Conservation (phyloP, 306 rosid species). For the Rosa rugosa region DNA sequence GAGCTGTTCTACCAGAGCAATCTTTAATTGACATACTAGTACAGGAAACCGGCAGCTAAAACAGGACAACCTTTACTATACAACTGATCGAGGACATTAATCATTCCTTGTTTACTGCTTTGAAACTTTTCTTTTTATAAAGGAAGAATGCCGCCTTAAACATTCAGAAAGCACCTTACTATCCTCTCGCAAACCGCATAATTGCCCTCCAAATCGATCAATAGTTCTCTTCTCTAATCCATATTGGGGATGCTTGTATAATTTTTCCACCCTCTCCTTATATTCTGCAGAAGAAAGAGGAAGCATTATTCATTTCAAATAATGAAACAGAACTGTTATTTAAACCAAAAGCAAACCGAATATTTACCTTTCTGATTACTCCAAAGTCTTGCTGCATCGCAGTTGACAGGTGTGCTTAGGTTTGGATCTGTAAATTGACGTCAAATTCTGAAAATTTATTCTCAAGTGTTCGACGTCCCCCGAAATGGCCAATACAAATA, state of each 20-base stretch:
- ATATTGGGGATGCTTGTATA: neutral
- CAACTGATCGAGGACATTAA: neutral
- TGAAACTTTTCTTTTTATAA: neutral
- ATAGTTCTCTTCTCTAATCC: neutral
- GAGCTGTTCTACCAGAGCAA: neutral
- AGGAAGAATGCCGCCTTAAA: too few species aligned
- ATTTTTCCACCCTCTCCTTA: neutral
- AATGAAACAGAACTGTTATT: neutral
- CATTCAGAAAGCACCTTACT: neutral
- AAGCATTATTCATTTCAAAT: neutral
- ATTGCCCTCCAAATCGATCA: neutral
- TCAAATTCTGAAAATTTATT: neutral
- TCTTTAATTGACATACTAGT: too few species aligned
- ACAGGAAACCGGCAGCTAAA: neutral
- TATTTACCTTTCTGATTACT: neutral
- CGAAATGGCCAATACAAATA: neutral
- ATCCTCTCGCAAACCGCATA: neutral
- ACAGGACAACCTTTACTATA: neutral
- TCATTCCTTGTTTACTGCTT: neutral
- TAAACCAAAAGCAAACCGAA: neutral
- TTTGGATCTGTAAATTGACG: neutral
- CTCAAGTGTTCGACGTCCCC: neutral
- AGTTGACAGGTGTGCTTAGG: neutral
- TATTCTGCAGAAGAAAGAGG: neutral
- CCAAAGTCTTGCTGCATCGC: neutral